phyloP scores from a whole-genome alignment of 2,329 filamentous ascomycete species.

The Tolypocladium amazonense region DNA sequence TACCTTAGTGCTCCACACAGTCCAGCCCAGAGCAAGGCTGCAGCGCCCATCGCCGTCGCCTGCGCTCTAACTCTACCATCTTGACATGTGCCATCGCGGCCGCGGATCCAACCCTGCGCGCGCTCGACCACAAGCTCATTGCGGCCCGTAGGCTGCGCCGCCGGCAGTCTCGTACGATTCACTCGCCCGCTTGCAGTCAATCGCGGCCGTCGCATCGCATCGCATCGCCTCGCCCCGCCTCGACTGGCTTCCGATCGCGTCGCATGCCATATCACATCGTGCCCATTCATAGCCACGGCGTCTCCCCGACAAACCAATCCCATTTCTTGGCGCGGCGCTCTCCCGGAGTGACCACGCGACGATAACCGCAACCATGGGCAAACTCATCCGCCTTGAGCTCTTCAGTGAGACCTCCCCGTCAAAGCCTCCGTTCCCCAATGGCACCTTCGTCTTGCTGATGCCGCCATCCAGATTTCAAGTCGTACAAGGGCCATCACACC shows the following conservation, averaged over 20 bases:
- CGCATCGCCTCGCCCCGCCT: background rate
- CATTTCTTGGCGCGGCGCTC: background rate
- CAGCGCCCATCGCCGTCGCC: background rate
- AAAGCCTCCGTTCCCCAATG: background rate
- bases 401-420: conserved; percentile 54
- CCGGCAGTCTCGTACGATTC: background rate
- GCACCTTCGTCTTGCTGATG: conserved; percentile 5
- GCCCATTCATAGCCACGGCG: background rate
- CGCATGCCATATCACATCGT: background rate
- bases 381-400: conserved; percentile 87
- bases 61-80: background rate
- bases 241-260: background rate
- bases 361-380: conserved; percentile 61
- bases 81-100: background rate
- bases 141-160: background rate
- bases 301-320: background rate
- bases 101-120: background rate
- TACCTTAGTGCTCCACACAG: background rate
- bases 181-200: background rate
- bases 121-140: background rate
- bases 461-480: conserved; percentile 78
- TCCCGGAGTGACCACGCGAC: background rate
- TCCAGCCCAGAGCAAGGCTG: background rate
- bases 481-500: conserved; percentile 93
- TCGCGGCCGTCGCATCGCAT: background rate